Base-by-base conservation (phyloP, 305 asterid genomes). In the Fraxinus ornus region DNA sequence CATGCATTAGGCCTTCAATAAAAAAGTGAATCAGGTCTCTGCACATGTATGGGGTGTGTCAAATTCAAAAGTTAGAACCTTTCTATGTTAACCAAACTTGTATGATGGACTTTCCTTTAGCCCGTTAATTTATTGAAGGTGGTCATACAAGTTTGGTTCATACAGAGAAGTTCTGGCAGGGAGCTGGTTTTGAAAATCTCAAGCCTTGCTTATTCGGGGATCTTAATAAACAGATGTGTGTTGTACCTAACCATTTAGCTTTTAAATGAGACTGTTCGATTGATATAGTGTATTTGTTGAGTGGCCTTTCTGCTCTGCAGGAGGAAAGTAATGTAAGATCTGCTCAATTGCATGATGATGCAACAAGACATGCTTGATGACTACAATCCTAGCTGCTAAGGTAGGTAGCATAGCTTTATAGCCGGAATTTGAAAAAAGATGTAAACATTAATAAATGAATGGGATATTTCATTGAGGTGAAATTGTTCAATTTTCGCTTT, bases 251-350 rank as follows among this genome's bases (percentile, higher is more conserved):
- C 36, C 30, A 1, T 64, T 22, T 9, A 64, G 33, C 33, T 7
- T 64, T 24, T 24, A 64, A 28, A 64, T 2, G 35, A 24, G 33
- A 24, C 66, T 17, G 26, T 55, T n/a, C 66, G 21, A 12, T 10
- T 49, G 10, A 37, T 55, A 66, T 30, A 30, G 47, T 83, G 81
- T 68, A 80, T 60, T 49, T 28, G 71, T 80, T 19, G 32, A 66
- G 64, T 74, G 21, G 24, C 72, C 36, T 70, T 83, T 35, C 75
- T 70, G 64, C 24, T 70, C 75, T 71, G 84, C 90, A 94, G 97
- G 98, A 94, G 19, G 98, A 94, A 78, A 88, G 93, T 19, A 89
- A 78, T 66, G 93, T 92, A 85, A 89, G 95, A 84, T 85, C 41
- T 1, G 41, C 41, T 10, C 7, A 36, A 36, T 36, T 2, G 41